Evolutionary conservation across 2,329 filamentous ascomycete genomes (phyloP).

Genomic region (Penicillium sp.): DNA sequence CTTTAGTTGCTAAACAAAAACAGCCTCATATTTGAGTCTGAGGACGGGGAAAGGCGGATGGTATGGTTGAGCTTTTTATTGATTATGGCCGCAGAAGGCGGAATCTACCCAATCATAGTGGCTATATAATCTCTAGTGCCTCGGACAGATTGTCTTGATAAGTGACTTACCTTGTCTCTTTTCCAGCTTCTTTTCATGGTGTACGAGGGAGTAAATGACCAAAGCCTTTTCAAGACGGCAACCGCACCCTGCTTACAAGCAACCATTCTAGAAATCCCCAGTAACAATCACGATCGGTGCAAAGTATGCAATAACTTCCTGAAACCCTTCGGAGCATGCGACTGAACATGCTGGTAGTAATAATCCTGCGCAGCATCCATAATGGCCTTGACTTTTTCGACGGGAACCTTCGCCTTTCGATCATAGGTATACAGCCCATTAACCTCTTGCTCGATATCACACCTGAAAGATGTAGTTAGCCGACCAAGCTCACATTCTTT

Average conservation of each 20-base stretch:
- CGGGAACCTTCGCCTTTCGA: slow-evolving; percentile 63
- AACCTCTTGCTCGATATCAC: slow-evolving; percentile 69
- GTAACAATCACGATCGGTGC: slow-evolving; percentile 13
- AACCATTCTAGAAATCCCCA: background rate
- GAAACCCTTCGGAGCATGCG: slow-evolving; percentile 24
- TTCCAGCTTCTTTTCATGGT: too few species aligned
- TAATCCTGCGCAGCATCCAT: slow-evolving; percentile 57
- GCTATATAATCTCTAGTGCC: too few species aligned
- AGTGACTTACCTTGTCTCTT: too few species aligned
- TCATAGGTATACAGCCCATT: slow-evolving; percentile 69
- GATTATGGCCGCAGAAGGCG: too few species aligned
- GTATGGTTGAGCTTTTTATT: too few species aligned
- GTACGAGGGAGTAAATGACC: background rate
- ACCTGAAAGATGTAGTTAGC: slow-evolving; percentile 24
- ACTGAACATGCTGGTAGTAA: slow-evolving; percentile 46
- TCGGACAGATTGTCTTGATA: too few species aligned
- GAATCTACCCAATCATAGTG: too few species aligned
- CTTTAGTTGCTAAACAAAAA: too few species aligned
- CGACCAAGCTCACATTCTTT: slow-evolving; percentile 29
- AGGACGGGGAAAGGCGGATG: too few species aligned
- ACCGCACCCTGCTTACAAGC: background rate
- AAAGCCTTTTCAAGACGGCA: background rate
- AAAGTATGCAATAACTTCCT: slow-evolving; percentile 25
- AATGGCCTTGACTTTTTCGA: slow-evolving; percentile 59
- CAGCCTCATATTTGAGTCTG: too few species aligned